phyloP scores from a whole-genome alignment of 208 protist genomes.

The Perkinsela sp. region DNA sequence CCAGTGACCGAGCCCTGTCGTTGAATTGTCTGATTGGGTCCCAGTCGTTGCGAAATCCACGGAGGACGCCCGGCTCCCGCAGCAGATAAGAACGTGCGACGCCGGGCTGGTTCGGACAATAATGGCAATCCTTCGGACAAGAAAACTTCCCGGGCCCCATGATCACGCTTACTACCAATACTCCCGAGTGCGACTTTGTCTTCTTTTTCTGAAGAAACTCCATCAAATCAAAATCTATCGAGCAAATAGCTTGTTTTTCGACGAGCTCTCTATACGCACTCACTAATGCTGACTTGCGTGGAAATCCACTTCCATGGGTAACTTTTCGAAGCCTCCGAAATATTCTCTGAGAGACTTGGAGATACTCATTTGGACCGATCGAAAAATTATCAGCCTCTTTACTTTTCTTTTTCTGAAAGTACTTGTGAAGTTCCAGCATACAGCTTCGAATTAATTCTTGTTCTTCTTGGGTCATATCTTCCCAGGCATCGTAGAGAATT shows the following conservation, averaged over 20 bases:
- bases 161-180: conserved; percentile 64
- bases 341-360: not conserved
- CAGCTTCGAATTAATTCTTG: not conserved
- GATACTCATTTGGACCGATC: not conserved
- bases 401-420: not conserved
- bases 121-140: conserved; percentile 71
- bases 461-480: not conserved
- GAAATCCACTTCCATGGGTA: not conserved
- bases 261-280: not conserved
- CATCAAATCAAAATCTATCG: conserved; percentile 8
- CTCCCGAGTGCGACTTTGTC: conserved; percentile 52
- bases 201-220: conserved; percentile 41
- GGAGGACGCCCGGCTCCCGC: conserved; percentile 53
- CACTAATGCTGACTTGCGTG: not conserved
- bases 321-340: not conserved
- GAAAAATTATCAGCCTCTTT: not conserved
- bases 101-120: conserved; percentile 60
- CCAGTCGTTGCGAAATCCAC: conserved; percentile 41
- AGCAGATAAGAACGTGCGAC: conserved; percentile 60
- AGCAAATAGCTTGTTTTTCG: not conserved
- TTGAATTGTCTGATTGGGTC: conserved; percentile 43
- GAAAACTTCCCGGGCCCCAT: conserved; percentile 46
- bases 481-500: not conserved
- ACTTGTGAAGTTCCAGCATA: not conserved
- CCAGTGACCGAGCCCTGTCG: conserved; percentile 33